phyloP scores from a whole-genome alignment of 2,329 filamentous ascomycete species.

The Salinomyces thailandicus region DNA sequence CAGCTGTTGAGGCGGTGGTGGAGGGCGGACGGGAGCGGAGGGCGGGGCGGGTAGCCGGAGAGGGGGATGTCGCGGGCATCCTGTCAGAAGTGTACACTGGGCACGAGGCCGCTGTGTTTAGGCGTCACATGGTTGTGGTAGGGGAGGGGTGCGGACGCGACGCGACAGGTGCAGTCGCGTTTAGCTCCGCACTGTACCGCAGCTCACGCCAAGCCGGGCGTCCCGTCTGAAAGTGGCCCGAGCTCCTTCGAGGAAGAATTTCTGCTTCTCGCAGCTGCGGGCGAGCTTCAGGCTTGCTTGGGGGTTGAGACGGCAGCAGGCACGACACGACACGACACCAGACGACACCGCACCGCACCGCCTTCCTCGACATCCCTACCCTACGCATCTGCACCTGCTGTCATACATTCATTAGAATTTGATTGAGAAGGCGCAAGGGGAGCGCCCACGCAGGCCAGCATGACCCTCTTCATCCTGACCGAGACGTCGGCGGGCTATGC shows the following conservation, averaged over 20 bases:
- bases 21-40: conserved; percentile 13
- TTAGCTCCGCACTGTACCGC: neutral
- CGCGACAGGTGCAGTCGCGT: neutral
- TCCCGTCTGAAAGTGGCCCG: neutral
- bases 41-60: conserved; percentile 10
- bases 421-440: neutral
- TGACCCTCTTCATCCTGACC: conserved; percentile 66
- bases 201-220: neutral
- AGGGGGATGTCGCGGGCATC: conserved; percentile 4
- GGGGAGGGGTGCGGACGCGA: neutral
- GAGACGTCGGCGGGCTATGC: conserved; percentile 96
- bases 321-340: neutral
- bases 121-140: too few species aligned
- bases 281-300: too few species aligned
- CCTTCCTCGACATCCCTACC: neutral
- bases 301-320: neutral
- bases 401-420: too few species aligned
- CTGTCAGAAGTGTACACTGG: too few species aligned
- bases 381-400: neutral
- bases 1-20: neutral
- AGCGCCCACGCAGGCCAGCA: conserved; percentile 16
- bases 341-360: neutral
- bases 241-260: neutral
- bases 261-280: neutral
- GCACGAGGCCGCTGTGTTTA: too few species aligned